Conservation (phyloP, 257 asterid genomes). For the Salvia miltiorrhiza region DNA sequence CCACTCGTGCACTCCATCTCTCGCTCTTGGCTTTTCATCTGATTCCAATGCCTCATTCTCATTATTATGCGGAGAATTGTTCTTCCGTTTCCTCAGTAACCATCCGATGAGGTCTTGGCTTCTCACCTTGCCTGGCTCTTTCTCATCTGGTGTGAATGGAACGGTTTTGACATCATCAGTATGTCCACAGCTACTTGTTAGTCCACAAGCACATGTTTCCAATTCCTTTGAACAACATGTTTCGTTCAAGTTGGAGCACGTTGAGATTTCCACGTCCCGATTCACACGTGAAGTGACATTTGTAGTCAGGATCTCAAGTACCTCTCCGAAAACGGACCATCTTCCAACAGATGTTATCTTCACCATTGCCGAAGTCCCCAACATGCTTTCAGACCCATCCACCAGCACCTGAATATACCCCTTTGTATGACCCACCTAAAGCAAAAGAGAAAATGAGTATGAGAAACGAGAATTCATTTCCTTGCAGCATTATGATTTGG, state of each 20-base stretch:
- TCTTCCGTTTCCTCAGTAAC: conserved; percentile 62
- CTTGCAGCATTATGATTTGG: not conserved
- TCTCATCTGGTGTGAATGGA: conserved; percentile 26
- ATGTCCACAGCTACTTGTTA: conserved; percentile 26
- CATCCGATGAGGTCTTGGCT: conserved; percentile 43
- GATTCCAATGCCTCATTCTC: conserved; percentile 31
- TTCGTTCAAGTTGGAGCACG: conserved; percentile 38
- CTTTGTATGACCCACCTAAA: conserved; percentile 93
- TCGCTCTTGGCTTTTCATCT: conserved; percentile 31
- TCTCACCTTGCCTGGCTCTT: conserved; percentile 23
- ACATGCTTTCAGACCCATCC: conserved; percentile 72
- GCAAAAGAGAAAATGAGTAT: conserved; percentile 10
- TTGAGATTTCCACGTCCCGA: conserved; percentile 22
- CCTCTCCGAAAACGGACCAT: conserved; percentile 97
- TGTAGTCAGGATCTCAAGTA: conserved; percentile 55
- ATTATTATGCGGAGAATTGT: conserved; percentile 19
- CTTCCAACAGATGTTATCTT: conserved; percentile 82
- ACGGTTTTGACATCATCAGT: conserved; percentile 25
- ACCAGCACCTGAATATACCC: conserved; percentile 94
- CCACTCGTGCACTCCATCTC: conserved; percentile 32
- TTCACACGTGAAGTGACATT: conserved; percentile 22
- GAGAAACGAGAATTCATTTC: conserved; percentile 1
- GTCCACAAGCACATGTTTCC: conserved; percentile 50
- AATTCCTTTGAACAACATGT: conserved; percentile 58
- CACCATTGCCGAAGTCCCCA: conserved; percentile 77